Base-by-base conservation (phyloP, 768 basidiomycete genomes). In the Boletus insuetus region DNA sequence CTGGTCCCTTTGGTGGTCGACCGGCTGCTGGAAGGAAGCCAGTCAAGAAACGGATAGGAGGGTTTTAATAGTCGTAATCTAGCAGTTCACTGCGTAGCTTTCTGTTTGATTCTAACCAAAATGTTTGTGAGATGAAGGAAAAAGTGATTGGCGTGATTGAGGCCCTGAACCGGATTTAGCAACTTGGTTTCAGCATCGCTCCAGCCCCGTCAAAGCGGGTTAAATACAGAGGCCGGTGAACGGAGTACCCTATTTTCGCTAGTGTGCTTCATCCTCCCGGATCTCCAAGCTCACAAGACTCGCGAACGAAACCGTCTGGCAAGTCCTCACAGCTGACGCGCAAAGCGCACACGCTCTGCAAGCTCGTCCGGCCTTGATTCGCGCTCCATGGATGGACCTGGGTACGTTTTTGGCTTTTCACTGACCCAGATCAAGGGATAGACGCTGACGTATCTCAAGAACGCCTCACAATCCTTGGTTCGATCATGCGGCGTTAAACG, bases 311-410 rank as follows among this genome's bases (percentile, higher is more conserved):
- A 56, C 50, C 54, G 41, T 55, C 49, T 53, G 49, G 39, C 48
- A 54, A 60, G 47, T 54, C 58, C 56, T 51, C 49, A 32, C 56
- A 54, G 54, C 56, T 37, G 67, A 80, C 83, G 84, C 83, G 85
- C 84, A 73, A 56, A 68, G 67, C 67, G 82, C 83, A 84, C 85
- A 84, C 81, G 82, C 81, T 79, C 48, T 73, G 74, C 76, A 29
- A 79, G 77, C 79, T 80, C 77, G 83, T 81, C 78, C 78, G 74
- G 77, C 56, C 52, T 53, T 76, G 76, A 79, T 75, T 45, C 44
- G 52, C 73, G 78, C 82, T 82, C 79, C 82, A 89, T 90, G 88
- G 86, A 87, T 87, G 86, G 83, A 81, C 82, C 81, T 77, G 81
- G 81, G 86, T 80, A 67, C 34, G 57, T 47, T 22, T 39, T 52